phyloP scores from a whole-genome alignment of 148 eudicot species.

The Cornus controversa region DNA sequence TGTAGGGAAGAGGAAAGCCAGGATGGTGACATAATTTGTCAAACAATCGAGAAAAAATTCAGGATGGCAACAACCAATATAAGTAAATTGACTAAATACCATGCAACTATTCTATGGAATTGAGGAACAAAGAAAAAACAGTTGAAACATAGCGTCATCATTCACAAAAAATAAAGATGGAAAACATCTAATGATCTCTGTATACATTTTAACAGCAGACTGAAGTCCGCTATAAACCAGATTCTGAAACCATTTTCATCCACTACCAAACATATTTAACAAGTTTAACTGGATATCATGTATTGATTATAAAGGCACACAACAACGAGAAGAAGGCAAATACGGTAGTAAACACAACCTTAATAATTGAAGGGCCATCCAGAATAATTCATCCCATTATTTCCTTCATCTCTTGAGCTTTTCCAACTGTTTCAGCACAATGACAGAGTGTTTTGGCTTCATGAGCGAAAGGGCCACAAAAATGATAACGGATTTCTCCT shows the following conservation, averaged over 20 bases:
- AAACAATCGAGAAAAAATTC: too few species aligned
- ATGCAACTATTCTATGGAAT: too few species aligned
- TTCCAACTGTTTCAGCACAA: conserved; percentile 33
- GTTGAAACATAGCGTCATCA: background rate
- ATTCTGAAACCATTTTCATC: background rate
- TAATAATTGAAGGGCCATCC: conserved; percentile 72
- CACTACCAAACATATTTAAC: conserved; percentile 27
- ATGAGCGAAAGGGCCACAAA: conserved; percentile 78
- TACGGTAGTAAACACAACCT: conserved; percentile 19
- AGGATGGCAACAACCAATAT: too few species aligned
- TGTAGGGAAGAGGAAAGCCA: too few species aligned
- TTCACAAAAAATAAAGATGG: background rate
- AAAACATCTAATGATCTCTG: background rate
- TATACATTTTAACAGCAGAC: background rate
- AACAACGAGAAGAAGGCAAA: conserved; percentile 19
- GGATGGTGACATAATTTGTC: too few species aligned
- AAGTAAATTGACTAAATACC: too few species aligned
- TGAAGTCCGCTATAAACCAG: background rate
- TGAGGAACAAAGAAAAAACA: background rate
- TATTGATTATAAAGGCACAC: conserved; percentile 23
- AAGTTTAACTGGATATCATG: conserved; percentile 22
- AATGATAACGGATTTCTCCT: conserved; percentile 75
- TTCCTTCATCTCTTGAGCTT: conserved; percentile 44
- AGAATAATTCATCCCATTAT: conserved; percentile 47
- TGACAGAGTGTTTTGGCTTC: conserved; percentile 42